Base-by-base conservation (phyloP, 495 filamentous ascomycete species). In the Aspergillus mulundensis region DNA sequence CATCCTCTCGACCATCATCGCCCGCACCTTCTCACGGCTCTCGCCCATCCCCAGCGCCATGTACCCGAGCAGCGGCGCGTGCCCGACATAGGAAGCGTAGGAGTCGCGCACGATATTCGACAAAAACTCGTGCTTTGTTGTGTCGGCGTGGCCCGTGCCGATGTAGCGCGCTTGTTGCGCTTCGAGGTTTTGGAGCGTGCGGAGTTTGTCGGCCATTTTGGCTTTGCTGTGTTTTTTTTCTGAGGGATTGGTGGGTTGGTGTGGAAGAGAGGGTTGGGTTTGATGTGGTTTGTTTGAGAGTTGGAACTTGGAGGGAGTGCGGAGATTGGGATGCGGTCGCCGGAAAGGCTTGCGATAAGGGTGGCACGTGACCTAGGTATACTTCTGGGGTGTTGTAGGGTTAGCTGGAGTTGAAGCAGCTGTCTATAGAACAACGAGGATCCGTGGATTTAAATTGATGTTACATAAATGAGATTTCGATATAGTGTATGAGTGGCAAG, bases 121-220 rank as follows among this genome's bases (percentile, higher is more conserved):
- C 47, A 85, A 82, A 91, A 93, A 99, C 77, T 99, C 94, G 84
- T 82, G 91, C 66, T 88, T 91, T 15, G 94, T 97, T 8, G 95
- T 97, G 75, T 99, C 94, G 48, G 94, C 90, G 73, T 97, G 92
- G n/a, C 95, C 95, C 11, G 92, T 97, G 67, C 94, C 94, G 65
- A 98, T 77, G 77, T 94, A 95, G 47, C 91, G 91, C 62, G 90
- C 83, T 73, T 98, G 94, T 11, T 97, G 88, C 58, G 88, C 83
- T 74, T 97, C 95, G 64, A 99, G 93, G 66, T 97, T 94, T 72
- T 97, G 95, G 55, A 92, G 87, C 14, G 91, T 91, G 70, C 95
- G 91, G 58, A 97, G 88, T 77, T 98, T 98, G 81, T 98, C 94
- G 63, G 94, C 94, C 94, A 79, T 79, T 65, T 53, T 76, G 61